Percentiles rank a stretch among this genome's conserved stretches.
Conservation (phyloP, 2,329 filamentous ascomycete species). For the Hypoxylon sp. region DNA sequence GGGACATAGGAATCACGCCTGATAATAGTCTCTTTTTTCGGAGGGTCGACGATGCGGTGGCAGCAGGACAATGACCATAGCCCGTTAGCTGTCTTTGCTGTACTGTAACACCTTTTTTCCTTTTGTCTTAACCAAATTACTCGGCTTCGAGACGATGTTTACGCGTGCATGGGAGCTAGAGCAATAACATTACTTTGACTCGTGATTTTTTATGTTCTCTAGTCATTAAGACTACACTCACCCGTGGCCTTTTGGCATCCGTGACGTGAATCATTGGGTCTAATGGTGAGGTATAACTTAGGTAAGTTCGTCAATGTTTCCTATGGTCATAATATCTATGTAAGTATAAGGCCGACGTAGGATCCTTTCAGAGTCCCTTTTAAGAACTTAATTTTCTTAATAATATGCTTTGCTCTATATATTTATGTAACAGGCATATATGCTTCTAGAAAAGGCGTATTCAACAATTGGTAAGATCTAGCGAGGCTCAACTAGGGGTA, state of each 20-base stretch:
- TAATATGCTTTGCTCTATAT: no score
- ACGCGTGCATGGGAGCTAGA: constrained; percentile 25
- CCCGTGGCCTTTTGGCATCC: not conserved
- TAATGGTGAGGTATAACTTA: not conserved
- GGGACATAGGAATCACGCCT: constrained; percentile 36
- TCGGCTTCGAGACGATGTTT: constrained; percentile 31
- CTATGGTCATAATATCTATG: not conserved
- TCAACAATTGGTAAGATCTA: no score
- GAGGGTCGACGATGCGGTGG: constrained; percentile 13
- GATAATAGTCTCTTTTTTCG: constrained; percentile 23
- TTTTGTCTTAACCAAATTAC: constrained; percentile 31
- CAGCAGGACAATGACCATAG: not conserved
- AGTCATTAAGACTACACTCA: not conserved
- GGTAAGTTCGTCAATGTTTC: not conserved
- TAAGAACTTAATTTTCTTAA: no score
- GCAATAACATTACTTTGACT: constrained; percentile 33
- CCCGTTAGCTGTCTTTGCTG: not conserved
- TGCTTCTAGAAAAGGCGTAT: no score
- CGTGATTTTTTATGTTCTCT: not conserved
- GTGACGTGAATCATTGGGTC: not conserved
- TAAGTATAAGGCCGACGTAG: no score
- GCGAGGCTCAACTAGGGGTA: no score
- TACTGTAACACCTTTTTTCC: constrained; percentile 17
- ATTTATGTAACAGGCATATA: no score
- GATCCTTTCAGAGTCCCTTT: no score